phyloP scores from a whole-genome alignment of 306 rosid genomes.

The Prunus mume region DNA sequence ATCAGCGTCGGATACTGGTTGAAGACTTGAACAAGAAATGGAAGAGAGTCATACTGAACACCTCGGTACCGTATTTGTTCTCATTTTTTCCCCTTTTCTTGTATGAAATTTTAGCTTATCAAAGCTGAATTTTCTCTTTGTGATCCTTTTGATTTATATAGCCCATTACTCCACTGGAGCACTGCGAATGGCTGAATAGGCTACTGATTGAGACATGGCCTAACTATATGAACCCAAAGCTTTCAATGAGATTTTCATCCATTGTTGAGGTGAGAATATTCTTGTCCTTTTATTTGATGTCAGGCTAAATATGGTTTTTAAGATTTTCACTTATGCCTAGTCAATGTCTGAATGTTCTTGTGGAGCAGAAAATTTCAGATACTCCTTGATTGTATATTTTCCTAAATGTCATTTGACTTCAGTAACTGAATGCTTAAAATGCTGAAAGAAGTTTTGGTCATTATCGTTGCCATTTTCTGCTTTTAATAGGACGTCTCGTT shows the following conservation, averaged over 20 bases:
- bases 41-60: constrained; percentile 60
- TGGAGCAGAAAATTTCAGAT: neutral
- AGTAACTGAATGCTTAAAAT: neutral
- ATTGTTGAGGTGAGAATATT: constrained; percentile 69
- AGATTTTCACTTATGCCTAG: neutral
- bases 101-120: constrained; percentile 1
- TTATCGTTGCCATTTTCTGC: neutral
- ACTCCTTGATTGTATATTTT: neutral
- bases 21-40: constrained; percentile 90
- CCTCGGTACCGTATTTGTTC: constrained; percentile 47
- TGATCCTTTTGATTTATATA: constrained; percentile 25
- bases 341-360: neutral
- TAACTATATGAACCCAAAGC: constrained; percentile 55
- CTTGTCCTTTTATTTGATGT: constrained; percentile 15
- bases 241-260: constrained; percentile 63
- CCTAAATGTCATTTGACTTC: neutral
- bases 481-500: neutral
- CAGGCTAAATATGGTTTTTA: neutral
- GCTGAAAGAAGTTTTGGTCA: neutral
- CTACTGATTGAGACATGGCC: constrained; percentile 83
- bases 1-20: constrained; percentile 67
- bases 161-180: constrained; percentile 92
- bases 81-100: constrained; percentile 5
- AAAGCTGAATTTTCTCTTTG: constrained; percentile 19
- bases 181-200: constrained; percentile 89